These are phyloP conservation scores for Pseudomonodictys pantanalensis DNA, from an alignment of 495 filamentous ascomycete species.

Conservation along the genomic window DNA sequence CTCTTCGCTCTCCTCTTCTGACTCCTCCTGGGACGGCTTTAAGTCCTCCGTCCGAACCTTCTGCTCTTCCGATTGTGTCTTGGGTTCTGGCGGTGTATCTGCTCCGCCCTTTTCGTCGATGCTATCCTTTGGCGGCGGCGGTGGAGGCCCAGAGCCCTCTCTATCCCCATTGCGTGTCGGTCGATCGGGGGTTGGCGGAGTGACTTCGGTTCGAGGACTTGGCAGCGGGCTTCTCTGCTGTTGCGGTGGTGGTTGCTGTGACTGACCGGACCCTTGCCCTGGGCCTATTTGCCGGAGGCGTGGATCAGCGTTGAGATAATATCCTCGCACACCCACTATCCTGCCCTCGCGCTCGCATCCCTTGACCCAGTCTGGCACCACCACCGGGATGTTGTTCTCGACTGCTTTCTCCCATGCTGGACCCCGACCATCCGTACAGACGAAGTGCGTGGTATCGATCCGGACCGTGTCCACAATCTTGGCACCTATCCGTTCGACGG, in stretches of 20 bases:
- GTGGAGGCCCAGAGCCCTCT: slow-evolving; percentile 15
- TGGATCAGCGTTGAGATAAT: slow-evolving; percentile 89
- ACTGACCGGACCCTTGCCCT: slow-evolving; percentile 18
- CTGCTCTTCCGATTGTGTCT: slow-evolving; percentile 50
- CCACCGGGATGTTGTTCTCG: slow-evolving; percentile 97
- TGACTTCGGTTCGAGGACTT: slow-evolving; percentile 46
- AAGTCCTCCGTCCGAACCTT: slow-evolving; percentile 55
- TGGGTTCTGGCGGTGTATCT: slow-evolving; percentile 30
- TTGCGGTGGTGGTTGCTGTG: slow-evolving; percentile 21
- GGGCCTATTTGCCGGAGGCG: slow-evolving; percentile 58
- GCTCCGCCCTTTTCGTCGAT: slow-evolving; percentile 13
- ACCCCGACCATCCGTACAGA: slow-evolving; percentile 92
- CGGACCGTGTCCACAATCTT: slow-evolving; percentile 87
- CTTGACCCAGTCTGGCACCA: slow-evolving; percentile 95
- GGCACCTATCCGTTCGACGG: slow-evolving; percentile 85
- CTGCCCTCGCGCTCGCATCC: slow-evolving; percentile 90
- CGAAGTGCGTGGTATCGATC: slow-evolving; percentile 98
- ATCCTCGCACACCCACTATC: slow-evolving; percentile 90
- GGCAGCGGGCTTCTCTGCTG: slow-evolving; percentile 21
- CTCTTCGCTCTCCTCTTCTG: slow-evolving; percentile 38
- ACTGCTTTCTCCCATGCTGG: slow-evolving; percentile 90
- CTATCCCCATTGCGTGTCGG: slow-evolving; percentile 5
- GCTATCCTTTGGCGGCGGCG: slow-evolving; percentile 22
- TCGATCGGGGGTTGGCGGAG: slow-evolving; percentile 44
- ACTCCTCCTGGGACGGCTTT: slow-evolving; percentile 49